Base-by-base conservation (phyloP, 2,329 filamentous ascomycete genomes). In the Pseudocercospora cruenta region DNA sequence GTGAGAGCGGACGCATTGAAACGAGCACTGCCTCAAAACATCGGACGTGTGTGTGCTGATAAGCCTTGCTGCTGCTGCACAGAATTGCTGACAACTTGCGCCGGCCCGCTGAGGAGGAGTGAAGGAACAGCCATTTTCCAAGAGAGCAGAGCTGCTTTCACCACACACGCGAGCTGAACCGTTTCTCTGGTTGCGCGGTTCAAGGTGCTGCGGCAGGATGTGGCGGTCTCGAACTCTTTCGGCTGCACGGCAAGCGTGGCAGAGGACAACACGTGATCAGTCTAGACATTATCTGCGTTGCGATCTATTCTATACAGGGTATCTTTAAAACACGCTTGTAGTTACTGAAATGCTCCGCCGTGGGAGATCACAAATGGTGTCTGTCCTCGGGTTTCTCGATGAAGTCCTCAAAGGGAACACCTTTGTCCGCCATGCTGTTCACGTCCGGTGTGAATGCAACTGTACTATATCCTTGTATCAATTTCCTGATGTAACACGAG, bases 401-500 rank as follows among this genome's bases (percentile, higher is more conserved):
- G 51, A 54, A 54, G 2, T 54, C 51, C 14, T n/a, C 5, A 9
- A 24, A 54, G 9, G 24, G 14, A 22, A 31, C 7, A 3, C 51
- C 51, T 26, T n/a, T 28, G 14, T 54, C 47, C 8, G 3, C 58
- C 58, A 36, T 16, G 9, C 10, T 22, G 14, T 21, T 39, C 12
- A 2, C 21, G 6, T 59, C 60, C 0, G 64, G 62, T 12, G 22
- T 47, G 21, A 67, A 64, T 6, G 65, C 39, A 6, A 70, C 67
- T 21, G 49, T 47, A 2, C 58, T 58, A 47, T 67, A 70, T 10
- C 55, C 63, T 4, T 55, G 39, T 10, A 67, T 62, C 21, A 70
- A 43, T 16, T 45, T 61, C 14, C 65, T 59, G 51, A 69, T 55
- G 0, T 79, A 80, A 47, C 67, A 69, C 6, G 54, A 62, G 9